Percentiles rank a stretch among this genome's conserved stretches.
These are phyloP conservation scores for Cichorium intybus DNA, from an alignment of 140 eudicot species.

Conservation along the genomic window DNA sequence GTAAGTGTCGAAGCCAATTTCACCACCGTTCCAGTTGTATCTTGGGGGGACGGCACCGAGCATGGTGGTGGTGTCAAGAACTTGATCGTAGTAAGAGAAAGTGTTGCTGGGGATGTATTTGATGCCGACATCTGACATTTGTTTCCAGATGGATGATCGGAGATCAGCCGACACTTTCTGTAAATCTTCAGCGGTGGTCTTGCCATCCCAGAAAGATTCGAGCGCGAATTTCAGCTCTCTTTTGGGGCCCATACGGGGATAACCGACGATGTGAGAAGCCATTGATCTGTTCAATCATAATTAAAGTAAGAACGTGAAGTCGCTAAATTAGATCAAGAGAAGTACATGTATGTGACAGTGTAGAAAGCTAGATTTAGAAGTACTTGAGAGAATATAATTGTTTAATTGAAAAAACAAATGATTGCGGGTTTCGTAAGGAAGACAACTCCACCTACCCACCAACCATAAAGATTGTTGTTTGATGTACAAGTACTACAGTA, in stretches of 20 bases:
- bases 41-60: slow-evolving; percentile 82
- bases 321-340: not conserved
- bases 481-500: slow-evolving; percentile 9
- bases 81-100: slow-evolving; percentile 80
- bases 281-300: slow-evolving; percentile 45
- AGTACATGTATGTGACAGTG: not conserved
- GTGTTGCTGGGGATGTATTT: slow-evolving; percentile 84
- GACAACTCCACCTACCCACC: slow-evolving; percentile 14
- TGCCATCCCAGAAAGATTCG: slow-evolving; percentile 93
- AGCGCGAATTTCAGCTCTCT: slow-evolving; percentile 90
- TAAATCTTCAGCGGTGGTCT: slow-evolving; percentile 78
- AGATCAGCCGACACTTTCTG: slow-evolving; percentile 73
- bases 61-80: slow-evolving; percentile 76
- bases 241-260: slow-evolving; percentile 96
- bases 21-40: slow-evolving; percentile 73
- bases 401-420: not conserved
- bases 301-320: not conserved
- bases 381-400: not conserved
- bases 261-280: slow-evolving; percentile 93
- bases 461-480: slow-evolving; percentile 10
- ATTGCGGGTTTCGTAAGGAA: slow-evolving; percentile 14
- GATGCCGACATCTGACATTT: slow-evolving; percentile 55
- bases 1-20: slow-evolving; percentile 72
- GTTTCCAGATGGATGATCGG: slow-evolving; percentile 83
- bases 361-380: not conserved